Conservation (phyloP, 2,329 filamentous ascomycete genomes). For the Aspergillus oerlinghausenensis region DNA sequence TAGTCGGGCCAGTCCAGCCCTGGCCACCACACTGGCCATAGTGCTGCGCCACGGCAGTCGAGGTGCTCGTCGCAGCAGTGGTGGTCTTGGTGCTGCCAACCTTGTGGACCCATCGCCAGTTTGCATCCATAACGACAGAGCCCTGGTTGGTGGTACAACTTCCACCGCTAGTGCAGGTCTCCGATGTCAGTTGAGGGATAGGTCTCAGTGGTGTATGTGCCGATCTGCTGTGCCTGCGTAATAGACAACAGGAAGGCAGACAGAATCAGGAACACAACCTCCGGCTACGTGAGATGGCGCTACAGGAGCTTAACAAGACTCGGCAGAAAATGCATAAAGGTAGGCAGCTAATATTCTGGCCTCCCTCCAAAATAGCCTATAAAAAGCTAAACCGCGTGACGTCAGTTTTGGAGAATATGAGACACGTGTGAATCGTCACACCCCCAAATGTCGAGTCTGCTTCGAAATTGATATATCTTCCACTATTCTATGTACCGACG, state of each 20-base stretch:
- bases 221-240: constrained; percentile 19
- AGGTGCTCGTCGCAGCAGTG: constrained; percentile 4
- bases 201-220: constrained; percentile 16
- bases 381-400: too few species aligned
- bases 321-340: too few species aligned
- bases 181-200: constrained; percentile 51
- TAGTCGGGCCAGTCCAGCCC: constrained; percentile 31
- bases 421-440: too few species aligned
- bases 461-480: too few species aligned
- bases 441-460: too few species aligned
- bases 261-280: too few species aligned
- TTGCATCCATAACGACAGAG: constrained; percentile 51
- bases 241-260: constrained; percentile 8
- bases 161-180: constrained; percentile 47
- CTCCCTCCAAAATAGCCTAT: too few species aligned
- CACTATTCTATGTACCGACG: too few species aligned
- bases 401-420: too few species aligned
- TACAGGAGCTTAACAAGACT: too few species aligned
- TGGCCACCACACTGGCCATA: constrained; percentile 33
- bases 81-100: constrained; percentile 42
- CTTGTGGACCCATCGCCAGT: constrained; percentile 56
- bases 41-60: constrained; percentile 14
- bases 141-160: constrained; percentile 48
- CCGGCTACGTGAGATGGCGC: too few species aligned
- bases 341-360: too few species aligned